phyloP scores from a whole-genome alignment of 768 basidiomycete genomes.

The Sarcodon sp. region DNA sequence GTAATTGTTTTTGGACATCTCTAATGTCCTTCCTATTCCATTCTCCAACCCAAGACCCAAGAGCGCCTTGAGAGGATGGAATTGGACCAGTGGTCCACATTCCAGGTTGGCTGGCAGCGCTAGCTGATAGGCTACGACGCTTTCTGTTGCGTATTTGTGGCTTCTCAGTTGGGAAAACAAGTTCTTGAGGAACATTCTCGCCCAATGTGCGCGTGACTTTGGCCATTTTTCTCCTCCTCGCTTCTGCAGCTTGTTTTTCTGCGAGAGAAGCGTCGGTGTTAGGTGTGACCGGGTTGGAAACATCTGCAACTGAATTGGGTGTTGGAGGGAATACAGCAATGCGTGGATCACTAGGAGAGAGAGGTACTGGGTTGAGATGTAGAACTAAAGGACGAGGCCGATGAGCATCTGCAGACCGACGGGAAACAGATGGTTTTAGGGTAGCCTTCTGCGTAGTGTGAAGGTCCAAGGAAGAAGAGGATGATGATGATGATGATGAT shows the following conservation, averaged over 20 bases:
- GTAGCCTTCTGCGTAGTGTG: neutral
- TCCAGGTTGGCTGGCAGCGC: constrained; percentile 4
- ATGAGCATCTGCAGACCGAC: constrained; percentile 3
- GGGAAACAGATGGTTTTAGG: neutral
- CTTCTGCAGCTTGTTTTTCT: constrained; percentile 16
- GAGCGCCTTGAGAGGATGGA: too few species aligned
- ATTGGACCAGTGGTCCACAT: constrained; percentile 10
- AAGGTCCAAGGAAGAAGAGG: neutral
- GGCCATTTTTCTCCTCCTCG: constrained; percentile 37
- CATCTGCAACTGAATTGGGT: constrained; percentile 2
- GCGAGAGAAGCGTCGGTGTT: constrained; percentile 11
- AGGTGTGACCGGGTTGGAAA: constrained; percentile 8
- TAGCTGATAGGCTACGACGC: neutral
- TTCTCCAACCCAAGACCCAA: constrained; percentile 22
- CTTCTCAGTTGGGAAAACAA: constrained; percentile 23
- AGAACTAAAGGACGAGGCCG: constrained; percentile 18
- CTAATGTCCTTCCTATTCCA: constrained; percentile 26
- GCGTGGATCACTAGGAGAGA: constrained; percentile 14
- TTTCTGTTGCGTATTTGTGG: neutral
- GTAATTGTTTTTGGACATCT: constrained; percentile 25
- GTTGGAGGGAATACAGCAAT: constrained; percentile 2
- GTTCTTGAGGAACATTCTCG: constrained; percentile 43
- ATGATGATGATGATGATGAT: neutral
- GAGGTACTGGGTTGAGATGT: constrained; percentile 15
- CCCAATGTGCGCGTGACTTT: constrained; percentile 47